Conservation (phyloP, 2,329 filamentous ascomycete genomes). For the Venturia carpophila region DNA sequence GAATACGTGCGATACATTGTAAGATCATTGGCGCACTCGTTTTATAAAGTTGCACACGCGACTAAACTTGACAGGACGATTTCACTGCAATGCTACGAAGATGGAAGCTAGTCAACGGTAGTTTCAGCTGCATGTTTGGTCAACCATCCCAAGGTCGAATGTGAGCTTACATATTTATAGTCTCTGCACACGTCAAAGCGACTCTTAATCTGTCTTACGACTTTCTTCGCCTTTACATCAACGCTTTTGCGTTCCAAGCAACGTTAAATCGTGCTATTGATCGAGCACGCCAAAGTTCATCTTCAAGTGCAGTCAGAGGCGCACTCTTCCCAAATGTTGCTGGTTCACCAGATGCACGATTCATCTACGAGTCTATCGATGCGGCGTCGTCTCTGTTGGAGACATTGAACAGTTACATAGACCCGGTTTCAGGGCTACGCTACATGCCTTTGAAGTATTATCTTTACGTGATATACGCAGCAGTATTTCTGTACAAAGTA, state of each 20-base stretch:
- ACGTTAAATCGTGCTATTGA: constrained; percentile 46
- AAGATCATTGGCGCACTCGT: constrained; percentile 25
- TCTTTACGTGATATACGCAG: constrained; percentile 42
- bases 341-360: constrained; percentile 41
- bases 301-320: constrained; percentile 19
- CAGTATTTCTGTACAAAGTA: constrained; percentile 38
- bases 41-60: not conserved
- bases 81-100: constrained; percentile 6
- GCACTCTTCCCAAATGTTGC: constrained; percentile 45
- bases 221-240: constrained; percentile 65
- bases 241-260: constrained; percentile 68
- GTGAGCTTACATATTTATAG: constrained; percentile 28
- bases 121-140: not conserved
- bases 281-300: constrained; percentile 21
- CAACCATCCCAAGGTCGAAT: not conserved
- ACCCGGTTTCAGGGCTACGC: constrained; percentile 39
- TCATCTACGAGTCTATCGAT: constrained; percentile 44
- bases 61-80: not conserved
- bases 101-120: not conserved
- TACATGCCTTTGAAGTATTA: constrained; percentile 44
- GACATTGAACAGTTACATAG: constrained; percentile 44
- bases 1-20: constrained; percentile 70
- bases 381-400: constrained; percentile 43
- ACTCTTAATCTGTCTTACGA: constrained; percentile 64
- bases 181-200: constrained; percentile 57